Evolutionary conservation across 202 grass and related monocot genomes (phyloP), one percentile per base, ranked within the genome.

Genomic region (Saccharum hybrid): DNA sequence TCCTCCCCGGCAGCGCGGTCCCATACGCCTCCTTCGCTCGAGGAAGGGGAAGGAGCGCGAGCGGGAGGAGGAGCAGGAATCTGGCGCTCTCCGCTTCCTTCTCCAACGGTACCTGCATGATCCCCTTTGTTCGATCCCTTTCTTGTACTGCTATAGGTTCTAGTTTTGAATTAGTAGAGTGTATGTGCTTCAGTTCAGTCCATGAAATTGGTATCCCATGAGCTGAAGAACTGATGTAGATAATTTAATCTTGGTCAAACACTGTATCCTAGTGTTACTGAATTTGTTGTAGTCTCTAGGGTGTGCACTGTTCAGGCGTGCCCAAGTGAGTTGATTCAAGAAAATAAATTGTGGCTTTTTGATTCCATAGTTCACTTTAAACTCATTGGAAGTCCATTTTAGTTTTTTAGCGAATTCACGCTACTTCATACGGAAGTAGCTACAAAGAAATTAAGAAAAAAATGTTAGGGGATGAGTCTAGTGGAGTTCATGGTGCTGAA

Each of bases 51-150:
- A 73, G 48, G 68, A 19, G 60, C 49, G 75, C 48, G 10, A 51
- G 40, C 21, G 66, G 37, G 1, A 70, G 51, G 74, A 79, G 42
- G 34, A 31, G 70, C 30, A 52, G 51, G 22, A 76, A 37, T 59
- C 80, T 76, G 30, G 14, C 64, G 21, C 52, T 80, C 56, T 87
- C 70, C 23, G 71, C 39, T 38, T 76, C 88, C 39, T 79, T 23
- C 52, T 84, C 81, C n/a, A 90, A 90, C 54, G 81, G 84, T 80
- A 71, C 81, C 42, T 71, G 41, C 28, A 23, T 60, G 57, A 60
- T 23, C 72, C n/a, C 36, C 34, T 22, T 54, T 31, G 23, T 42
- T 71, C 19, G 10, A 65, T 13, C 9, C 66, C 45, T 23, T 23
- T 22, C 8, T 33, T 34, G 23, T 64, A 12, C 4, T 71, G 79